Conservation (phyloP, 2,329 filamentous ascomycete genomes). For the Fusarium domesticum region DNA sequence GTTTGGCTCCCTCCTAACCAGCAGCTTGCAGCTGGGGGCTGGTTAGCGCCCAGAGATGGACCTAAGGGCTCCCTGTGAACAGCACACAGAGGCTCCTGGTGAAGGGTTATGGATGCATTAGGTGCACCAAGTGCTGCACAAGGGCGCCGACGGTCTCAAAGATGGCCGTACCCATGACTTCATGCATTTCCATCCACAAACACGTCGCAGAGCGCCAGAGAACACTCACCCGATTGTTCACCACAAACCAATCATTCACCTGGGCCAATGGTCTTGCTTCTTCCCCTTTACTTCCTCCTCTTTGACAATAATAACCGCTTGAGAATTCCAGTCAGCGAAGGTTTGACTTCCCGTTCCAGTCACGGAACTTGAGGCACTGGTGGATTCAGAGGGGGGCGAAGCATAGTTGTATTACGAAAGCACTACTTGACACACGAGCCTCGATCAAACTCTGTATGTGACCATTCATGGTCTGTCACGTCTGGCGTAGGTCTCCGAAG, state of each 20-base stretch:
- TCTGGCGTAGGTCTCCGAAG: neutral
- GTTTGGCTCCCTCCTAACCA: neutral
- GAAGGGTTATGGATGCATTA: conserved; percentile 1
- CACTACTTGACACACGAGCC: conserved; percentile 1
- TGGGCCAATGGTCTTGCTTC: conserved; percentile 11
- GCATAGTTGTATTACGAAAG: conserved; percentile 6
- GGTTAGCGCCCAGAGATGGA: conserved; percentile 1
- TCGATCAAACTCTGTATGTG: conserved; percentile 7
- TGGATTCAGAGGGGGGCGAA: conserved; percentile 3
- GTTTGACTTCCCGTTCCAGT: conserved; percentile 30
- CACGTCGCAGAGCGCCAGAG: conserved; percentile 28
- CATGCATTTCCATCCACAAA: conserved; percentile 35
- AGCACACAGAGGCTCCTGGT: neutral
- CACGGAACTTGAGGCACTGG: conserved; percentile 11
- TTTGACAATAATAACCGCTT: too few relatives aligned
- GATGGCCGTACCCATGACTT: conserved; percentile 32
- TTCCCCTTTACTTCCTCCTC: too few relatives aligned
- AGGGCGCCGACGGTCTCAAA: conserved; percentile 15
- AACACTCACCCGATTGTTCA: conserved; percentile 6
- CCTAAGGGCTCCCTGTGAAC: neutral
- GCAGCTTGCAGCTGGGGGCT: neutral
- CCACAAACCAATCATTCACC: conserved; percentile 21
- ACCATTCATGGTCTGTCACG: neutral
- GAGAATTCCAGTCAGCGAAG: conserved; percentile 23
- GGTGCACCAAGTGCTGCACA: conserved; percentile 4